Evolutionary conservation across 2,329 filamentous ascomycete genomes (phyloP).

Genomic region (Trichoderma sp.): DNA sequence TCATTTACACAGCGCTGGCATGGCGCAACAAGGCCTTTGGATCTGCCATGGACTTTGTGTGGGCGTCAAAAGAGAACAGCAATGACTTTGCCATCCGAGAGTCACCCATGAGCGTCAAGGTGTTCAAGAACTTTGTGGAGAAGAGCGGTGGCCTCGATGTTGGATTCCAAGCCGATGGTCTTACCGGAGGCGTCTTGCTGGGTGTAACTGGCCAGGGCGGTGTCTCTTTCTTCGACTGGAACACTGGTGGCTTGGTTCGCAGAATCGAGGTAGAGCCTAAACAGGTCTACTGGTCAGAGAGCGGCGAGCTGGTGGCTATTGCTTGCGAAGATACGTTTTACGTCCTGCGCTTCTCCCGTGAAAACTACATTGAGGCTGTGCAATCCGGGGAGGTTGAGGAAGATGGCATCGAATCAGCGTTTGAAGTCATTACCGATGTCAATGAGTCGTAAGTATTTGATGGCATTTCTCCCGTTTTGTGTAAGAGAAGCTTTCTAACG

Average conservation of each 20-base stretch:
- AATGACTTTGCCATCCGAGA: slow-evolving; percentile 98
- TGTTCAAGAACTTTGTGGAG: slow-evolving; percentile 97
- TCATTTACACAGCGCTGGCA: slow-evolving; percentile 95
- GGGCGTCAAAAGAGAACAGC: slow-evolving; percentile 95
- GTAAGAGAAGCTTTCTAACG: neutral
- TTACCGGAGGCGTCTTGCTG: slow-evolving; percentile 84
- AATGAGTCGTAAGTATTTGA: slow-evolving; percentile 68
- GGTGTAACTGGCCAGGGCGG: slow-evolving; percentile 95
- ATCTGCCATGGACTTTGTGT: slow-evolving; percentile 91
- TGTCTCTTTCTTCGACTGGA: slow-evolving; percentile 96
- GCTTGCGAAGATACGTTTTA: slow-evolving; percentile 96
- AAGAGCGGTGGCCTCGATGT: slow-evolving; percentile 87
- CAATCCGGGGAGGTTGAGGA: slow-evolving; percentile 81
- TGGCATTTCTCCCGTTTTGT: neutral
- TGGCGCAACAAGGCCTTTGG: slow-evolving; percentile 98
- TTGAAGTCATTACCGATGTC: slow-evolving; percentile 95
- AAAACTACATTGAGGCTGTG: slow-evolving; percentile 81
- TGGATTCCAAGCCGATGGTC: slow-evolving; percentile 89
- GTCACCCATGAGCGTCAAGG: slow-evolving; percentile 89
- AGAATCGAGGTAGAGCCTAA: slow-evolving; percentile 81
- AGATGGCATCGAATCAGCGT: slow-evolving; percentile 92
- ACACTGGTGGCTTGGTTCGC: slow-evolving; percentile 82
- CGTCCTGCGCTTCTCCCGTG: slow-evolving; percentile 86
- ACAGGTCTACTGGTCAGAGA: slow-evolving; percentile 94
- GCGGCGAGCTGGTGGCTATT: slow-evolving; percentile 86